Evolutionary conservation across 306 rosid species (phyloP).

Genomic region (Abrus precatorius): DNA sequence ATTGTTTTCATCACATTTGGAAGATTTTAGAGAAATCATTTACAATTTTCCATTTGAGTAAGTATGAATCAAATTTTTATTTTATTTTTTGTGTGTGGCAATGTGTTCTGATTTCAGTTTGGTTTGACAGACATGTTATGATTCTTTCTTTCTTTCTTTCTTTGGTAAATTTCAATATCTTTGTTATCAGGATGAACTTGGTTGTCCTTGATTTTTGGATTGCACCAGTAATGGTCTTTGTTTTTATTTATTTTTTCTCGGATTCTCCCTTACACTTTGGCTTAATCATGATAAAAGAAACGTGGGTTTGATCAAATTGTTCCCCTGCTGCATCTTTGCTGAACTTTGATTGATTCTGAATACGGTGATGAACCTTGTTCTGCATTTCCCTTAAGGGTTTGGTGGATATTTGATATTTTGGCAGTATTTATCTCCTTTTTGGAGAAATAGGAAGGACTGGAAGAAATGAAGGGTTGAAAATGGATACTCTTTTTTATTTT

Average conservation of each 20-base stretch:
- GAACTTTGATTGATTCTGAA: constrained; percentile 24
- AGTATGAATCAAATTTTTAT: constrained; percentile 31
- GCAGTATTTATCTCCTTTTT: neutral
- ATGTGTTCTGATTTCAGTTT: constrained; percentile 22
- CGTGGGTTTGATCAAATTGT: constrained; percentile 27
- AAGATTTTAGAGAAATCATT: neutral
- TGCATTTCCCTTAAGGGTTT: neutral
- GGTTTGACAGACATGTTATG: constrained; percentile 24
- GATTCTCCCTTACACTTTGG: constrained; percentile 14
- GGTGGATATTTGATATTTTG: neutral
- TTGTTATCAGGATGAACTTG: neutral
- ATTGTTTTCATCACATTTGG: constrained; percentile 4
- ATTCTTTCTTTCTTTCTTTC: constrained; percentile 18
- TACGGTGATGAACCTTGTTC: neutral
- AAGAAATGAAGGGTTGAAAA: neutral
- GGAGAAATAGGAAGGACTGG: constrained; percentile 2
- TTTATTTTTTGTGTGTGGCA: neutral
- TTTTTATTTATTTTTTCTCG: neutral
- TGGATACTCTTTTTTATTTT: neutral
- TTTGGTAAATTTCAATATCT: constrained; percentile 24
- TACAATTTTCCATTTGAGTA: constrained; percentile 35
- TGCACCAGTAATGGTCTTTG: neutral
- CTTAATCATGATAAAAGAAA: constrained; percentile 5
- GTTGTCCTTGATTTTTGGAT: constrained; percentile 15
- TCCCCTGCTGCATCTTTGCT: constrained; percentile 28